Conservation (phyloP, 345 rosid genomes). For the Ceriops decandra region DNA sequence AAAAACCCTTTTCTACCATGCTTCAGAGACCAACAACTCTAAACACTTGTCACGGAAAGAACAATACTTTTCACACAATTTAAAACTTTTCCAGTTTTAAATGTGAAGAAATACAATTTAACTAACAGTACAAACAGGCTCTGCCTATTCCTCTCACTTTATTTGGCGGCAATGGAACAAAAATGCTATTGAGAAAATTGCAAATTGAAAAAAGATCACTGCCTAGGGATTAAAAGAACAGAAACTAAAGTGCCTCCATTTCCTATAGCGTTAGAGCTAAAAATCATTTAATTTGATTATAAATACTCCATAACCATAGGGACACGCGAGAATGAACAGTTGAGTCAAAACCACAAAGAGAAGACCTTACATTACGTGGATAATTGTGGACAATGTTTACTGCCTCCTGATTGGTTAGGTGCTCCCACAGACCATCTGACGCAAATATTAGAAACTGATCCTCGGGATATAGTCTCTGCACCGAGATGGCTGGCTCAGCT, state of each 20-base stretch:
- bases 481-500: slow-evolving; percentile 79
- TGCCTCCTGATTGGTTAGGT: slow-evolving; percentile 94
- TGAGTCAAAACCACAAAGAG: slow-evolving; percentile 4
- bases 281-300: background rate
- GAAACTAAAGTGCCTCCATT: background rate
- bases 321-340: slow-evolving; percentile 1
- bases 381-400: slow-evolving; percentile 73
- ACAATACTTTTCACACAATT: background rate
- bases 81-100: background rate
- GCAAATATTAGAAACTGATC: slow-evolving; percentile 96
- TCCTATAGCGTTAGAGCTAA: slow-evolving; percentile 12
- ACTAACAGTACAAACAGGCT: slow-evolving; percentile 51
- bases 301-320: background rate
- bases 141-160: slow-evolving; percentile 36
- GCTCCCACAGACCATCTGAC: slow-evolving; percentile 98
- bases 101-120: background rate
- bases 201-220: too few species aligned
- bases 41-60: background rate
- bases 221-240: too few species aligned
- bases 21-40: background rate
- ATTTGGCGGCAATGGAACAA: slow-evolving; percentile 44
- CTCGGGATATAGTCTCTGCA: slow-evolving; percentile 64
- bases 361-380: slow-evolving; percentile 67
- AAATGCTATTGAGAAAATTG: too few species aligned
- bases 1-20: too few species aligned